These are phyloP conservation scores for Scutellaria minor DNA, from an alignment of 257 asterid species.

Conservation along the genomic window DNA sequence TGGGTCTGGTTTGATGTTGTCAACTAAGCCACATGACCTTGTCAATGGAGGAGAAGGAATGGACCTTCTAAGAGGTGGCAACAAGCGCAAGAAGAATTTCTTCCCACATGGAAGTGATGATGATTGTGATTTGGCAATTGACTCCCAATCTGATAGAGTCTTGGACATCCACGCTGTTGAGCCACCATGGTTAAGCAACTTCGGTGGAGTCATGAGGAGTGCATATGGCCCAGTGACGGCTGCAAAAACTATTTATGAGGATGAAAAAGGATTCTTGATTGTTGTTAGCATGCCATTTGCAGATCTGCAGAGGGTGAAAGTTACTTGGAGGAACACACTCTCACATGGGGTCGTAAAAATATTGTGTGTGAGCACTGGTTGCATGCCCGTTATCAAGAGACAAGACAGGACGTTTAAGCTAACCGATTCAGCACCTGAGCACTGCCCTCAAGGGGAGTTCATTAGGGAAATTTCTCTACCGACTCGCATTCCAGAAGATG, in stretches of 20 bases:
- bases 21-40: constrained; percentile 29
- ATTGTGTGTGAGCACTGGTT: constrained; percentile 40
- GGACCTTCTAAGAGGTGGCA: constrained; percentile 30
- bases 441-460: constrained; percentile 42
- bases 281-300: constrained; percentile 40
- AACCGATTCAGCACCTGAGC: constrained; percentile 36
- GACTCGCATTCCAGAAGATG: constrained; percentile 40
- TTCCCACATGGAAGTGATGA: constrained; percentile 38
- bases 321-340: constrained; percentile 44
- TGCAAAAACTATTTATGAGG: constrained; percentile 39
- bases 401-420: constrained; percentile 37
- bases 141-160: constrained; percentile 32
- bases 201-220: constrained; percentile 39
- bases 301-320: constrained; percentile 38
- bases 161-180: constrained; percentile 39
- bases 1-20: constrained; percentile 34
- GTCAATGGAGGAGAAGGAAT: constrained; percentile 32
- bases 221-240: constrained; percentile 41
- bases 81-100: constrained; percentile 36
- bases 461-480: constrained; percentile 40
- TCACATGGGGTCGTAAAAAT: constrained; percentile 39
- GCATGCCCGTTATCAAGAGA: constrained; percentile 39
- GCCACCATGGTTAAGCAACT: constrained; percentile 34
- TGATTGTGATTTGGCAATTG: constrained; percentile 37
- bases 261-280: constrained; percentile 37